Percentiles rank a stretch among this genome's conserved stretches.
Conservation (phyloP, 176 grass and related monocot species). For the Rhynchospora tenuis region DNA sequence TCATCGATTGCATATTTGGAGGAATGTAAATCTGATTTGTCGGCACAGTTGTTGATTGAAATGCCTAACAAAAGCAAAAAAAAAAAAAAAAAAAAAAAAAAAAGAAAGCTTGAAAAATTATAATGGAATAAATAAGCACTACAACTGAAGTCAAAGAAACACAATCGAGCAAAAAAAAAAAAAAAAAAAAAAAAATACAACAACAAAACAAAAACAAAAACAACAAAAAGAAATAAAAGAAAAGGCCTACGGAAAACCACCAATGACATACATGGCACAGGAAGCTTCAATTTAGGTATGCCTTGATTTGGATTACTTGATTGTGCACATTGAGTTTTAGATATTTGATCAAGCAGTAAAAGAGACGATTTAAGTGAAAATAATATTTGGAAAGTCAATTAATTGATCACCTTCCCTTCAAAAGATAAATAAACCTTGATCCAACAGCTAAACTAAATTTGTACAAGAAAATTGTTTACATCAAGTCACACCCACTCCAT, state of each 20-base stretch:
- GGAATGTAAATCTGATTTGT: conserved; percentile 58
- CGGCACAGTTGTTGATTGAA: conserved; percentile 38
- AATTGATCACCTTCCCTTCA: background rate
- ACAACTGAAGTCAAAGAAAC: background rate
- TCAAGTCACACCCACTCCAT: background rate
- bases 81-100: too few species aligned
- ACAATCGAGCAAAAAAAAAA: background rate
- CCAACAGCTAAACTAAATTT: background rate
- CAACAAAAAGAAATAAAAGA: background rate
- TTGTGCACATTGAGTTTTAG: background rate
- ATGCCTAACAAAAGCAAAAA: conserved; percentile 31
- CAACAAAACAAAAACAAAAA: too few species aligned
- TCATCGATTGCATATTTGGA: conserved; percentile 52
- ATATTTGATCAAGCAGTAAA: background rate
- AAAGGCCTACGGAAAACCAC: background rate
- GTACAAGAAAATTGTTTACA: conserved; percentile 3
- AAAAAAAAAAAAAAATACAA: background rate
- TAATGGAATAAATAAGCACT: background rate
- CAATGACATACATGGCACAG: background rate
- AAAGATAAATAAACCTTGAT: background rate
- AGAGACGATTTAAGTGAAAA: background rate
- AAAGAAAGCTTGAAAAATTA: background rate
- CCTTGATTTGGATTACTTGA: background rate
- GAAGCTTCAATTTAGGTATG: background rate
- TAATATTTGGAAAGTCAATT: background rate